Conservation (phyloP, 1,139 yeast genomes). For the Sugiyamaella sp. region DNA sequence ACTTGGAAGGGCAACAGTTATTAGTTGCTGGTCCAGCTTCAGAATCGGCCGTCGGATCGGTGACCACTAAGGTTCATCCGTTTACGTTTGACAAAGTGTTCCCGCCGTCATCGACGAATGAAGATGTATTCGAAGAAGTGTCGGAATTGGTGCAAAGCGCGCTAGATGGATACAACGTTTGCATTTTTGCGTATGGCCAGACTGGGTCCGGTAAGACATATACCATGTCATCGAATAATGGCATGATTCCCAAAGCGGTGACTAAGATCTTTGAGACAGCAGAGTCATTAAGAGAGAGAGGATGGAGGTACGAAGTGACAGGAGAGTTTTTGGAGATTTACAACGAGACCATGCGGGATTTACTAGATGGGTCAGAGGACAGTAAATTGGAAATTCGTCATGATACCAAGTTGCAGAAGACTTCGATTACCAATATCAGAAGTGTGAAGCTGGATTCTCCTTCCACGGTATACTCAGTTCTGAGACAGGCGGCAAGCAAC, state of each 20-base stretch:
- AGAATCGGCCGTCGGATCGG: constrained; percentile 35
- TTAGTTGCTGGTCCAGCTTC: constrained; percentile 34
- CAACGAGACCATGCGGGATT: constrained; percentile 77
- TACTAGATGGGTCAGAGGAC: constrained; percentile 45
- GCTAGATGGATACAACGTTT: constrained; percentile 86
- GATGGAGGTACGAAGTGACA: constrained; percentile 66
- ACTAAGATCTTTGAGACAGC: constrained; percentile 62
- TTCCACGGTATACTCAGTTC: constrained; percentile 53
- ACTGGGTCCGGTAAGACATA: constrained; percentile 96
- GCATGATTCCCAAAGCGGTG: constrained; percentile 82
- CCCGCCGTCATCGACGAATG: constrained; percentile 55
- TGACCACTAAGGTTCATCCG: constrained; percentile 41
- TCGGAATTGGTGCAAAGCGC: constrained; percentile 89
- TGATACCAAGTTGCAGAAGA: constrained; percentile 55
- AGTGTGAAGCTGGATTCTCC: constrained; percentile 53
- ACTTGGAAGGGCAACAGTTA: constrained; percentile 53
- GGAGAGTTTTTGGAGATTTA: constrained; percentile 91
- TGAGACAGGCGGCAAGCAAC: constrained; percentile 59
- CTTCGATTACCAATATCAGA: constrained; percentile 64
- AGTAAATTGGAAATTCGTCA: constrained; percentile 73
- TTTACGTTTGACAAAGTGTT: constrained; percentile 85
- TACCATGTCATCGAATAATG: constrained; percentile 79
- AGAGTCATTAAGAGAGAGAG: constrained; percentile 45
- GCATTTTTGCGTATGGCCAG: constrained; percentile 97
- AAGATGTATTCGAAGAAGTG: constrained; percentile 75